Evolutionary conservation across 345 rosid genomes (phyloP).

Genomic region (Nasturtium officinale): DNA sequence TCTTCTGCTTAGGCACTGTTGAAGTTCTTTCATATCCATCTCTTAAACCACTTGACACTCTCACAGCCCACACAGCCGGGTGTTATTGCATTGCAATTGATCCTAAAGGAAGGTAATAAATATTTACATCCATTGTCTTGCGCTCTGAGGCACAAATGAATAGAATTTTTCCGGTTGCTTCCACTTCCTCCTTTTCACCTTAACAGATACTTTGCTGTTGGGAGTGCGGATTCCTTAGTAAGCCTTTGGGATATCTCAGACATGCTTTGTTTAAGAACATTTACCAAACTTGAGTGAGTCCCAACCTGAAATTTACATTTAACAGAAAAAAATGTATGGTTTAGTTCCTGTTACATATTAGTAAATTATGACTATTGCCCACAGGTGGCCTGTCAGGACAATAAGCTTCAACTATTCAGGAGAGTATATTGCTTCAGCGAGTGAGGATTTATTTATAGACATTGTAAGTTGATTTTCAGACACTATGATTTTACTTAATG

Average conservation of each 20-base stretch:
- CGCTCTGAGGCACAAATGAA: not conserved
- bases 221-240: constrained; percentile 98
- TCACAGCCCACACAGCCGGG: constrained; percentile 97
- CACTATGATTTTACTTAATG: not conserved
- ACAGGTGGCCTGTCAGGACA: constrained; percentile 94
- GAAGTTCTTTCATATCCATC: constrained; percentile 88
- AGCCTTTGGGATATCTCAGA: constrained; percentile 97
- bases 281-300: constrained; percentile 89
- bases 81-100: constrained; percentile 97
- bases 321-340: not conserved
- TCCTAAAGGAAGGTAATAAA: constrained; percentile 81
- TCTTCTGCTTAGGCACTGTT: constrained; percentile 69
- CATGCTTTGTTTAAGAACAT: constrained; percentile 90
- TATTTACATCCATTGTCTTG: constrained; percentile 4
- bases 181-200: not conserved
- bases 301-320: not conserved
- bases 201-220: constrained; percentile 91
- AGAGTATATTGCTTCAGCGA: constrained; percentile 91
- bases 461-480: constrained; percentile 54
- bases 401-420: constrained; percentile 86
- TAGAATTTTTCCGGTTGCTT: not conserved
- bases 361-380: constrained; percentile 21
- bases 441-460: constrained; percentile 90
- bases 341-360: constrained; percentile 5
- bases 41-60: constrained; percentile 74